Evolutionary conservation across 257 asterid genomes (phyloP).

Genomic region (Mitragyna speciosa): DNA sequence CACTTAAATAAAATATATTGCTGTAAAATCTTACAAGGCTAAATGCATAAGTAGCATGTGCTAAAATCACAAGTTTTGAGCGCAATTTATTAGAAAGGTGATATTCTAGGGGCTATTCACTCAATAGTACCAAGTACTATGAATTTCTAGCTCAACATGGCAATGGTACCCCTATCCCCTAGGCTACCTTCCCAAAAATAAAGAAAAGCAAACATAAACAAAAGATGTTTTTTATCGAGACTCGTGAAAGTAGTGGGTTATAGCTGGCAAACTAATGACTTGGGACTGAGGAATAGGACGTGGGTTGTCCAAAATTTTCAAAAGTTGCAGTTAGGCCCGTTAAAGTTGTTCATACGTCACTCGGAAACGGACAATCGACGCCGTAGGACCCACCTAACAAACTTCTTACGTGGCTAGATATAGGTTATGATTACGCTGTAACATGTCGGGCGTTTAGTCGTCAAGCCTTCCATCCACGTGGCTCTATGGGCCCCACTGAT

Average conservation of each 20-base stretch:
- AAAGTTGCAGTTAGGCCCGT: conserved; percentile 62
- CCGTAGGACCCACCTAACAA: conserved; percentile 39
- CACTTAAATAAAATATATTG: no score
- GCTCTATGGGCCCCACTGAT: conserved; percentile 16
- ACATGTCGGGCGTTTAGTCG: conserved; percentile 46
- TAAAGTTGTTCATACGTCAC: conserved; percentile 35
- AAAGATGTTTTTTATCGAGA: conserved; percentile 20
- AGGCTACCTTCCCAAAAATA: neutral
- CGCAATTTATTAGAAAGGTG: no score
- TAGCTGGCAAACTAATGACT: conserved; percentile 53
- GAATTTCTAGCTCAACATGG: no score
- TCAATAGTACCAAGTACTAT: no score
- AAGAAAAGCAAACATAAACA: neutral
- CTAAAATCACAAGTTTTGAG: no score
- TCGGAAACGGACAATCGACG: conserved; percentile 44
- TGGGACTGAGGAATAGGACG: neutral
- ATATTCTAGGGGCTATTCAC: no score
- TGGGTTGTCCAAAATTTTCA: neutral
- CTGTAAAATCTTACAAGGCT: no score
- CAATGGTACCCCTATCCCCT: neutral
- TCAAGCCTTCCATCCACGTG: conserved; percentile 33
- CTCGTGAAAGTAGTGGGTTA: conserved; percentile 49
- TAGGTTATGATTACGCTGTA: conserved; percentile 17
- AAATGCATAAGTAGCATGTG: no score
- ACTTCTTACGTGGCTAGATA: conserved; percentile 31